Conservation (phyloP, 2,329 filamentous ascomycete genomes). For the Colletotrichum sp. region DNA sequence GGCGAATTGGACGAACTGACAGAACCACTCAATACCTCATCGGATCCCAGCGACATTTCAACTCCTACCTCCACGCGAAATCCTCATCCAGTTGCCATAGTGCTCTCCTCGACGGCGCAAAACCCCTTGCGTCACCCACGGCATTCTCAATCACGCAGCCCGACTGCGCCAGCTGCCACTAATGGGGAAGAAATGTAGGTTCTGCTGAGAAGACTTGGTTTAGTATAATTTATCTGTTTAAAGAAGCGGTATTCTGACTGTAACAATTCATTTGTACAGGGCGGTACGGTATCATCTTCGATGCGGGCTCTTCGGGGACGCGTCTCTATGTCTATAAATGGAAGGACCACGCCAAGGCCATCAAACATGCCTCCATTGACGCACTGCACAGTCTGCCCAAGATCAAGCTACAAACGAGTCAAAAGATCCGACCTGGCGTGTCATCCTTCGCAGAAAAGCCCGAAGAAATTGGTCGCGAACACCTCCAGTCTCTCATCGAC, state of each 20-base stretch:
- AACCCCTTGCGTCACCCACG: neutral
- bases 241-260: neutral
- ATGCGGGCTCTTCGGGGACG: conserved; percentile 97
- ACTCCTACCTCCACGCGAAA: neutral
- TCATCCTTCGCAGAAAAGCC: conserved; percentile 86
- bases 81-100: neutral
- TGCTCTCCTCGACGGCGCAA: neutral
- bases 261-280: conserved; percentile 38
- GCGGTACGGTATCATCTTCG: conserved; percentile 91
- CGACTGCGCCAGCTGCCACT: conserved; percentile 7
- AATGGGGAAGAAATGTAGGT: conserved; percentile 43
- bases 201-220: neutral
- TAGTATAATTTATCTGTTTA: neutral
- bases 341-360: conserved; percentile 75
- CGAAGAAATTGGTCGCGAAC: conserved; percentile 77
- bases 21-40: neutral
- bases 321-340: conserved; percentile 94
- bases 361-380: conserved; percentile 52
- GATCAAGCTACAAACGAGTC: conserved; percentile 84
- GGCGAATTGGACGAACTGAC: neutral
- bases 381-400: conserved; percentile 76
- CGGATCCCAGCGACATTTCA: neutral
- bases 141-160: neutral
- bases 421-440: conserved; percentile 93
- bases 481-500: conserved; percentile 79